Conservation (phyloP, 768 basidiomycete species). For the Leucocoprinus birnbaumii region DNA sequence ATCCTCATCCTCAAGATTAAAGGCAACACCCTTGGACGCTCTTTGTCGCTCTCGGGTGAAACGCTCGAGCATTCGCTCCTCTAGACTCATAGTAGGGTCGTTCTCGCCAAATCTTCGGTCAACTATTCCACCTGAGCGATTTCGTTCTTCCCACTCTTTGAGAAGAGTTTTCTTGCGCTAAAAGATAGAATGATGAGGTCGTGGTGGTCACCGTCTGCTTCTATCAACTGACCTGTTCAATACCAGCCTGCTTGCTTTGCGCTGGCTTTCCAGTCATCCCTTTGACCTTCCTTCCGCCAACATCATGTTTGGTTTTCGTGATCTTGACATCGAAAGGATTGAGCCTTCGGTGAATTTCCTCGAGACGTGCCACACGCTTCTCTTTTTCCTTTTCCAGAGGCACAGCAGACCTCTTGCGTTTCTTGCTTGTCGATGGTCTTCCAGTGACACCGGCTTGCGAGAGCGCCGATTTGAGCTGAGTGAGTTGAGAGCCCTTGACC, state of each 20-base stretch:
- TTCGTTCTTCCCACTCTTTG: conserved; percentile 82
- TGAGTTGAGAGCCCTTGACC: conserved; percentile 86
- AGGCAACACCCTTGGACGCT: conserved; percentile 67
- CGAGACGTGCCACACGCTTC: conserved; percentile 75
- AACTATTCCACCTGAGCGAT: conserved; percentile 82
- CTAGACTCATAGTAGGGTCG: conserved; percentile 86
- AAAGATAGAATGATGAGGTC: conserved; percentile 6
- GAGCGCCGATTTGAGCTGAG: conserved; percentile 86
- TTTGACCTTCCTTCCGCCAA: conserved; percentile 84
- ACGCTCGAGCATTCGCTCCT: conserved; percentile 95
- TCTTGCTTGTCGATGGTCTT: conserved; percentile 51
- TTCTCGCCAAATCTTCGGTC: conserved; percentile 97
- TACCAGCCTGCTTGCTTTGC: conserved; percentile 84
- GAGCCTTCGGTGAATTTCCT: conserved; percentile 79
- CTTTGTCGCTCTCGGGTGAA: conserved; percentile 90
- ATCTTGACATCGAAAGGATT: conserved; percentile 96
- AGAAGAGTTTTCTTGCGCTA: conserved; percentile 87
- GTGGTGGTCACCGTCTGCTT: neutral
- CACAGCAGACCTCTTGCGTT: conserved; percentile 56
- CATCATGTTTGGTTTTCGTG: conserved; percentile 89
- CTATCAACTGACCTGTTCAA: conserved; percentile 68
- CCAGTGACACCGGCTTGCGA: conserved; percentile 76
- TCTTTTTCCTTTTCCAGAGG: conserved; percentile 76
- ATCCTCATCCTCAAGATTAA: conserved; percentile 91
- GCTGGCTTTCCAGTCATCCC: conserved; percentile 83